phyloP scores from a whole-genome alignment of 1,284 basidiomycete species.

The Ceratobasidium sp. region DNA sequence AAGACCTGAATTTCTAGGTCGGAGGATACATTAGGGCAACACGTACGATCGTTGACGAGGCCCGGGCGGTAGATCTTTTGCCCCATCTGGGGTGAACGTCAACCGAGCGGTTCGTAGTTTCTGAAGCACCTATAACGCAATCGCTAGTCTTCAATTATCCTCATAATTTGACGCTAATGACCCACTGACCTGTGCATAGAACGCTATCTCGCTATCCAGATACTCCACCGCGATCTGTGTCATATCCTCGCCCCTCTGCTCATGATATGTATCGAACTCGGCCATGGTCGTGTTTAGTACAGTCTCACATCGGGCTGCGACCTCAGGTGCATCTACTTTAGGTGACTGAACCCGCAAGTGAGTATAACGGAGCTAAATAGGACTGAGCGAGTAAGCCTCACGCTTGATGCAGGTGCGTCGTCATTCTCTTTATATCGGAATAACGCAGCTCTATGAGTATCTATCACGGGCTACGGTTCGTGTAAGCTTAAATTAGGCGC shows the following conservation, averaged over 20 bases:
- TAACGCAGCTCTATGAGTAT: constrained; percentile 76
- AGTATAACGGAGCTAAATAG: too few relatives aligned
- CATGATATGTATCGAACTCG: constrained; percentile 85
- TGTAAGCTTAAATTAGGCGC: not conserved
- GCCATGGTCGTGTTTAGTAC: constrained; percentile 89
- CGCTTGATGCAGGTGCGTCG: not conserved
- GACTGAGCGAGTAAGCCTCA: not conserved
- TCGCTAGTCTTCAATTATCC: not conserved
- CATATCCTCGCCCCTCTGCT: constrained; percentile 80
- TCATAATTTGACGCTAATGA: not conserved
- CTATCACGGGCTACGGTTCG: constrained; percentile 69
- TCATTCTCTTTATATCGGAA: constrained; percentile 68
- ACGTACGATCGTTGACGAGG: constrained; percentile 68
- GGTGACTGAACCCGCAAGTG: not conserved
- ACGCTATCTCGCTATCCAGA: constrained; percentile 79
- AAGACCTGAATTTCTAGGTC: not conserved
- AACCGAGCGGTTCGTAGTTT: constrained; percentile 69
- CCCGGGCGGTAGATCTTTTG: constrained; percentile 60
- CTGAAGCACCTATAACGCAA: constrained; percentile 63
- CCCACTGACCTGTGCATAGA: constrained; percentile 73
- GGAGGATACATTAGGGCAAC: not conserved
- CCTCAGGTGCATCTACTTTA: constrained; percentile 56
- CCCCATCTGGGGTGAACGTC: constrained; percentile 65
- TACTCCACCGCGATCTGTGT: constrained; percentile 70
- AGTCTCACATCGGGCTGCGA: constrained; percentile 83